Conservation (phyloP, 164 flowering plant genomes). For the Pachysandra terminalis region DNA sequence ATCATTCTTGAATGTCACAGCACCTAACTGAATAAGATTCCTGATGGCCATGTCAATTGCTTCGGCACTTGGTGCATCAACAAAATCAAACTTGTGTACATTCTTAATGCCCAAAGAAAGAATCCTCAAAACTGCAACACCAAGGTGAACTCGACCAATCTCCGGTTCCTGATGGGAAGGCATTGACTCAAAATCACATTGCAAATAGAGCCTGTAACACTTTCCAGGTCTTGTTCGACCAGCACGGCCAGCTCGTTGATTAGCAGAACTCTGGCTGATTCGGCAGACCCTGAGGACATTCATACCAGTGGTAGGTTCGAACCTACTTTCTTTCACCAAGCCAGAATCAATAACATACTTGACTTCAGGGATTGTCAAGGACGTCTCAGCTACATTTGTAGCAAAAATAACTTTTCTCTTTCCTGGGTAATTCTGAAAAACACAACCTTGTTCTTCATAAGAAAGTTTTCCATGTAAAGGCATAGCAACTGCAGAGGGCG, state of each 20-base stretch:
- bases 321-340: conserved; percentile 78
- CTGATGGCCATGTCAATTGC: conserved; percentile 83
- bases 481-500: conserved; percentile 52
- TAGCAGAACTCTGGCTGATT: conserved; percentile 86
- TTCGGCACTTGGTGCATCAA: conserved; percentile 75
- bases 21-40: conserved; percentile 85
- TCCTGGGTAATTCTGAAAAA: conserved; percentile 59
- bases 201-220: conserved; percentile 80
- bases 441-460: conserved; percentile 63
- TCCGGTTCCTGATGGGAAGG: conserved; percentile 77
- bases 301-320: conserved; percentile 85
- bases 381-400: conserved; percentile 96
- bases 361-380: conserved; percentile 91
- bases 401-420: conserved; percentile 84
- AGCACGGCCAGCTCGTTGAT: conserved; percentile 95
- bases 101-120: conserved; percentile 67
- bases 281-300: conserved; percentile 74
- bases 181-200: conserved; percentile 59
- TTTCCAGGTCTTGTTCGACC: conserved; percentile 92
- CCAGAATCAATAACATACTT: conserved; percentile 91
- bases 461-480: conserved; percentile 96
- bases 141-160: conserved; percentile 88
- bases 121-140: conserved; percentile 84
- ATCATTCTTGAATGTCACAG: conserved; percentile 38
- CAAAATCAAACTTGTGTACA: conserved; percentile 70